Conservation (phyloP, 805 yeast species). For the Candida silvatica region DNA sequence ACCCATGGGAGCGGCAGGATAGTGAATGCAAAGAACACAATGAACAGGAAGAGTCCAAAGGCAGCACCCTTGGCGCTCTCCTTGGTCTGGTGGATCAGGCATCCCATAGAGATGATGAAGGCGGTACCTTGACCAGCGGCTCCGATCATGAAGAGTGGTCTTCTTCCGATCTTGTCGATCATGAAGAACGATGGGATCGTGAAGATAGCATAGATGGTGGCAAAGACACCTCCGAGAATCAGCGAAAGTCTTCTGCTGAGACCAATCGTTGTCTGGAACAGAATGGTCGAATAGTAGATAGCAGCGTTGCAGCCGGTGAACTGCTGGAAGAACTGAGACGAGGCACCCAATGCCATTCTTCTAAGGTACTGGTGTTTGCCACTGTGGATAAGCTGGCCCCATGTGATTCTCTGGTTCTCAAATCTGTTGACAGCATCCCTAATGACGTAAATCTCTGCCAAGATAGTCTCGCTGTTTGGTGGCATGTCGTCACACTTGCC, state of each 20-base stretch:
- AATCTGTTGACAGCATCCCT: slow-evolving; percentile 28
- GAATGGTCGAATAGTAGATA: slow-evolving; percentile 54
- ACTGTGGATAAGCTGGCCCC: slow-evolving; percentile 32
- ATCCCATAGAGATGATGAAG: slow-evolving; percentile 40
- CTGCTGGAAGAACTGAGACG: slow-evolving; percentile 64
- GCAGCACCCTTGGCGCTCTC: slow-evolving; percentile 58
- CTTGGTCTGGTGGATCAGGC: slow-evolving; percentile 30
- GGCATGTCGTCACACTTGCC: slow-evolving; percentile 31
- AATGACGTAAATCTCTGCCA: slow-evolving; percentile 18
- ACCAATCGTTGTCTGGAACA: slow-evolving; percentile 43
- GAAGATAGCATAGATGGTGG: slow-evolving; percentile 50
- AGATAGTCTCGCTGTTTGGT: slow-evolving; percentile 14
- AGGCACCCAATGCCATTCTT: slow-evolving; percentile 53
- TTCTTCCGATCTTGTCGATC: slow-evolving; percentile 61
- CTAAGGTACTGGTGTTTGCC: slow-evolving; percentile 52
- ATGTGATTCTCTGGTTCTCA: slow-evolving; percentile 26
- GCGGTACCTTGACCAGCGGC: slow-evolving; percentile 42
- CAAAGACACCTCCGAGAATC: slow-evolving; percentile 57
- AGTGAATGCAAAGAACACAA: slow-evolving; percentile 45
- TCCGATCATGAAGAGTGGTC: slow-evolving; percentile 38
- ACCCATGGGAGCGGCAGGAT: slow-evolving; percentile 43
- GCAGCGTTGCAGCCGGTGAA: slow-evolving; percentile 67
- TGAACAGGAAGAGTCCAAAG: slow-evolving; percentile 54
- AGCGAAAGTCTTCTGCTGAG: slow-evolving; percentile 43
- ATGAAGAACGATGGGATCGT: slow-evolving; percentile 55